Percentiles rank a stretch among this genome's conserved stretches.
Conservation (phyloP, 768 basidiomycete genomes). For the Lentinula sp. region DNA sequence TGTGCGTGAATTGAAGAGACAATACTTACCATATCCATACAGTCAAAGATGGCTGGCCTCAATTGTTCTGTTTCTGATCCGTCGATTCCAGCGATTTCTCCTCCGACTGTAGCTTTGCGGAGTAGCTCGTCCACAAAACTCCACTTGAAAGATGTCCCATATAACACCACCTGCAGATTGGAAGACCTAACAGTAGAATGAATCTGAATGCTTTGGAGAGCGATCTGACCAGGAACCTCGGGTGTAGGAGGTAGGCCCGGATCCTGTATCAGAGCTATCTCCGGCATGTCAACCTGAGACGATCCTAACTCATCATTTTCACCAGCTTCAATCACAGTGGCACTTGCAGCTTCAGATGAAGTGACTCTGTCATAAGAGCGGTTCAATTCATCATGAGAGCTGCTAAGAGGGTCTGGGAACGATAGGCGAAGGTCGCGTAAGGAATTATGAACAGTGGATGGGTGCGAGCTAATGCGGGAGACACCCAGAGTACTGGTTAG, state of each 20-base stretch:
- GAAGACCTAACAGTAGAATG: not conserved
- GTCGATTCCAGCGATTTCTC: constrained; percentile 6
- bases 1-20: constrained; percentile 24
- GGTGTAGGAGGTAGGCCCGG: constrained; percentile 27
- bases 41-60: constrained; percentile 26
- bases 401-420: constrained; percentile 79
- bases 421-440: constrained; percentile 72
- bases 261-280: constrained; percentile 23
- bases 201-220: constrained; percentile 10
- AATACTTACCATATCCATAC: constrained; percentile 24
- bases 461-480: constrained; percentile 50
- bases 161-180: constrained; percentile 58
- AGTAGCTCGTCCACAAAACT: constrained; percentile 53
- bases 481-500: constrained; percentile 74
- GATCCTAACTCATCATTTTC: constrained; percentile 15
- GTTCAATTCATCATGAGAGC: constrained; percentile 57
- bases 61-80: constrained; percentile 18
- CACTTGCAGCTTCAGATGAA: constrained; percentile 24
- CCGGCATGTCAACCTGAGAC: constrained; percentile 15
- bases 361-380: constrained; percentile 52
- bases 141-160: constrained; percentile 65
- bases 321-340: constrained; percentile 16
- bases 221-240: constrained; percentile 24
- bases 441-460: constrained; percentile 51
- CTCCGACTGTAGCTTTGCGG: constrained; percentile 41